phyloP scores from a whole-genome alignment of 2,329 filamentous ascomycete species.

The Exophiala phaeomuriformis region DNA sequence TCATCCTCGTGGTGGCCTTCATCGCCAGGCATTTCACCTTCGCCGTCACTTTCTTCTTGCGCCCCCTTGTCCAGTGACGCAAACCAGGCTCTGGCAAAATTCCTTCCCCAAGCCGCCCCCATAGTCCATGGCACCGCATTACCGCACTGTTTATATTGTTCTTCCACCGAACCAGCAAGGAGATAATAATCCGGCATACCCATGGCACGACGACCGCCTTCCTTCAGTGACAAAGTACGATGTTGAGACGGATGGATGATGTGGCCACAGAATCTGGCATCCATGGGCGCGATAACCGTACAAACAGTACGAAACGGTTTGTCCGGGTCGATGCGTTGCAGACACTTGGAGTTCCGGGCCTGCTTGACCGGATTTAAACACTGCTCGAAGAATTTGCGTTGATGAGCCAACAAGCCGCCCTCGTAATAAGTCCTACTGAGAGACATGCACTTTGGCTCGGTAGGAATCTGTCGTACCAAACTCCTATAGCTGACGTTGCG shows the following conservation, averaged over 20 bases:
- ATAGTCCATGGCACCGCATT: conserved; percentile 69
- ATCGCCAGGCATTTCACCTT: neutral
- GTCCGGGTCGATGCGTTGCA: conserved; percentile 35
- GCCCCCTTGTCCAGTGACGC: neutral
- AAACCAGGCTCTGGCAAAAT: conserved; percentile 67
- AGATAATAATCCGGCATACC: conserved; percentile 65
- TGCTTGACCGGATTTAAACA: conserved; percentile 27
- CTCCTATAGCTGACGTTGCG: conserved; percentile 31
- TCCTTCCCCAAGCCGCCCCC: conserved; percentile 59
- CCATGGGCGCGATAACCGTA: conserved; percentile 46
- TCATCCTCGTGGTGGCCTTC: neutral
- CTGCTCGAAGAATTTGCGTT: neutral
- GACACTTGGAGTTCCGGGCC: conserved; percentile 28
- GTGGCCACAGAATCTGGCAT: conserved; percentile 45
- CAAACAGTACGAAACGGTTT: conserved; percentile 57
- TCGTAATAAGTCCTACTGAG: conserved; percentile 17
- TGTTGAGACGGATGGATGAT: conserved; percentile 59
- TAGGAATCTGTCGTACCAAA: conserved; percentile 55
- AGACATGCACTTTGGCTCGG: conserved; percentile 33
- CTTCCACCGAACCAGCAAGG: conserved; percentile 49
- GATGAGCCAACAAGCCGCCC: conserved; percentile 8
- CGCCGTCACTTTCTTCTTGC: neutral
- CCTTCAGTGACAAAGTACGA: conserved; percentile 57
- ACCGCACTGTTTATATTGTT: conserved; percentile 62
- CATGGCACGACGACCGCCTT: conserved; percentile 61